These are phyloP conservation scores for Fragilariopsis cylindrus DNA, from an alignment of 108 stramenopile species.

Conservation along the genomic window DNA sequence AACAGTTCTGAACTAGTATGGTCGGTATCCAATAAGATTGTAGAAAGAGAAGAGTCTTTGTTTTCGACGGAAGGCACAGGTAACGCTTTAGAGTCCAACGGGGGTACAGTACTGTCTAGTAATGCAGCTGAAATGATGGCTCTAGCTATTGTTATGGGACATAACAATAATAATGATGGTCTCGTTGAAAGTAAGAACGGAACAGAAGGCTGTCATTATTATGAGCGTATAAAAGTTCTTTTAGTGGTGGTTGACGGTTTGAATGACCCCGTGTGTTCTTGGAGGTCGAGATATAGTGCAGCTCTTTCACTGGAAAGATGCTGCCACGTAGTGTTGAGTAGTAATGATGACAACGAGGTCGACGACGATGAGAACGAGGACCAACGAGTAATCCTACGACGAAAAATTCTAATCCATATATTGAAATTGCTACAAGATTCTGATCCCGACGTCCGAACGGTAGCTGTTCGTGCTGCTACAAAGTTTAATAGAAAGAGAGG, in stretches of 20 bases:
- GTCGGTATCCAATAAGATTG: constrained; percentile 1
- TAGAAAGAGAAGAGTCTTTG: constrained; percentile 12
- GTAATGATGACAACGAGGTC: neutral
- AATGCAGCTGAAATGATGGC: constrained; percentile 53
- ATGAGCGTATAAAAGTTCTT: constrained; percentile 13
- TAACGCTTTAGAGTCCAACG: constrained; percentile 20
- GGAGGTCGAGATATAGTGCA: constrained; percentile 48
- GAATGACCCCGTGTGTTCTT: constrained; percentile 36
- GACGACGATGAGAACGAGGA: neutral
- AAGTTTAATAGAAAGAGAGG: constrained; percentile 1
- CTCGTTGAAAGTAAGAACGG: neutral
- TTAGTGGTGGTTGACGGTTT: constrained; percentile 22
- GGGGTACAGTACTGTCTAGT: constrained; percentile 24
- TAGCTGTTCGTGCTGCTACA: constrained; percentile 32
- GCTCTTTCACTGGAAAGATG: constrained; percentile 36
- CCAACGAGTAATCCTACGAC: neutral
- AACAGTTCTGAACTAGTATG: neutral
- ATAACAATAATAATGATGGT: neutral
- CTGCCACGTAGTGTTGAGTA: neutral
- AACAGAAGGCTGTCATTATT: neutral
- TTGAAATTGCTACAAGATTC: constrained; percentile 50
- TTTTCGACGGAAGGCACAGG: constrained; percentile 6
- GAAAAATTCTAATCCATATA: neutral
- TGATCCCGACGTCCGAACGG: constrained; percentile 55
- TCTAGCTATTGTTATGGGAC: constrained; percentile 10